Evolutionary conservation across 179 eudicot genomes (phyloP).

Genomic region (Beta macrorhiza): DNA sequence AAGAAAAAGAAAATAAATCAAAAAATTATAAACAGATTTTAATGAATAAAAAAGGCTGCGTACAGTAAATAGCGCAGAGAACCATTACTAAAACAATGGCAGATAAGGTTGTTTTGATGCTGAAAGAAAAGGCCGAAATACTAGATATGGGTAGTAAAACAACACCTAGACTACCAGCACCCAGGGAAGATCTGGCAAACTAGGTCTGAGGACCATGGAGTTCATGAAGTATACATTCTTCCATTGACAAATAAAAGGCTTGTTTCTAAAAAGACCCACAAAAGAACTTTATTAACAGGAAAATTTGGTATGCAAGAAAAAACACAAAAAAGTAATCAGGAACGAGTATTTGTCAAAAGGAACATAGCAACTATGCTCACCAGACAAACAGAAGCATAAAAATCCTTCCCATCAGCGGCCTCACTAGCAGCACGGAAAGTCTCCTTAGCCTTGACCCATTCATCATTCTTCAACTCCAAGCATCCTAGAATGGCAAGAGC

Average conservation of each 20-base stretch:
- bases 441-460: slow-evolving; percentile 98
- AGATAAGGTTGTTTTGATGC: background rate
- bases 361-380: slow-evolving; percentile 5
- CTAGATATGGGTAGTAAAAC: background rate
- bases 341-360: too few relatives aligned
- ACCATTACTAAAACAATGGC: background rate
- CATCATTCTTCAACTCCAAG: slow-evolving; percentile 95
- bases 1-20: slow-evolving; percentile 15
- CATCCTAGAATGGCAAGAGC: slow-evolving; percentile 89
- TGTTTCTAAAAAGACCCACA: background rate
- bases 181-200: background rate
- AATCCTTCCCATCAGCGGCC: slow-evolving; percentile 53
- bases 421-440: slow-evolving; percentile 95
- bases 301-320: background rate
- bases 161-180: background rate
- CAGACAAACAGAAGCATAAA: slow-evolving; percentile 47
- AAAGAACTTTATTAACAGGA: background rate
- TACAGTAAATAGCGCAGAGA: slow-evolving; percentile 8
- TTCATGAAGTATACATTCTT: background rate
- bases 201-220: background rate
- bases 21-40: background rate
- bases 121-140: background rate
- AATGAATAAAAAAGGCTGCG: background rate
- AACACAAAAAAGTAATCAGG: background rate
- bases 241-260: background rate